Conservation (phyloP, 2,329 filamentous ascomycete genomes). For the Botrytis paeoniae region DNA sequence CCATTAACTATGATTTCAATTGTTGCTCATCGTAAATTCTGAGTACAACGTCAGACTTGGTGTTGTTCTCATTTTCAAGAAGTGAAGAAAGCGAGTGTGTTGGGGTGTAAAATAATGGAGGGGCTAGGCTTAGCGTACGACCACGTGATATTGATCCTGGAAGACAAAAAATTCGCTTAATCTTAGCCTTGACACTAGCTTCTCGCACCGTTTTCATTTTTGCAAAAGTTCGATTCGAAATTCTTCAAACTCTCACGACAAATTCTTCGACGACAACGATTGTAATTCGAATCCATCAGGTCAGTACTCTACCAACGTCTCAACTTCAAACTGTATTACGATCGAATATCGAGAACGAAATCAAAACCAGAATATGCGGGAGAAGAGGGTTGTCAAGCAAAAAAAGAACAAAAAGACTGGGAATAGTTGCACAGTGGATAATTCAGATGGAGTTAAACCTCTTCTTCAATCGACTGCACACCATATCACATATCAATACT, state of each 20-base stretch:
- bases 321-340: background rate
- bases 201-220: slow-evolving; percentile 18
- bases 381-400: background rate
- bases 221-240: slow-evolving; percentile 10
- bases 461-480: slow-evolving; percentile 11
- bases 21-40: background rate
- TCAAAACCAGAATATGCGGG: background rate
- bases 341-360: slow-evolving; percentile 6
- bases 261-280: slow-evolving; percentile 38
- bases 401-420: slow-evolving; percentile 1
- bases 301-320: slow-evolving; percentile 38
- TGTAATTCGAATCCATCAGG: slow-evolving; percentile 49
- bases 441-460: slow-evolving; percentile 2
- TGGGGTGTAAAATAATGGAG: background rate
- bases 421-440: slow-evolving; percentile 6
- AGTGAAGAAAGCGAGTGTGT: background rate
- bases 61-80: background rate
- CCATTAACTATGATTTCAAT: background rate
- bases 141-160: background rate
- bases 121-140: too few relatives aligned
- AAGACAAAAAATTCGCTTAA: slow-evolving; percentile 9
- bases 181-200: slow-evolving; percentile 15
- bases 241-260: slow-evolving; percentile 17
- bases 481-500: slow-evolving; percentile 11
- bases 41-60: background rate